A percentile compares a stretch with the other conserved stretches of the same genome.
These are phyloP conservation scores for Pleochaeta shiraiana DNA, from an alignment of 2,329 filamentous ascomycete genomes.

Conservation along the genomic window DNA sequence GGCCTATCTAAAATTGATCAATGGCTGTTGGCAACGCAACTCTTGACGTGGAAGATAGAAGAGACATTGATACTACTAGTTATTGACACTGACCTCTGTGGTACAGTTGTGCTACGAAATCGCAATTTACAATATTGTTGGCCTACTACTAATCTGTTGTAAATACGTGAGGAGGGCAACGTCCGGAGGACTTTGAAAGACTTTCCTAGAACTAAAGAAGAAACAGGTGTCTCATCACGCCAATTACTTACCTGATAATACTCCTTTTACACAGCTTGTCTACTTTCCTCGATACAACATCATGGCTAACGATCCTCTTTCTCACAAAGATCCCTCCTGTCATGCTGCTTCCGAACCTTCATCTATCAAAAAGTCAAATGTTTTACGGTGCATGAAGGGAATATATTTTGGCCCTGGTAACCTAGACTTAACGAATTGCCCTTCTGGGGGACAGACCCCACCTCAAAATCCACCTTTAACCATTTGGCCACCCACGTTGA, in stretches of 20 bases:
- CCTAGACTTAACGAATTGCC: background rate
- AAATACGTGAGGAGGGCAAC: background rate
- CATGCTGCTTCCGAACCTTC: background rate
- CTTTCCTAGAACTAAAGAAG: too few relatives aligned
- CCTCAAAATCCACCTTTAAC: background rate
- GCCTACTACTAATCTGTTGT: background rate
- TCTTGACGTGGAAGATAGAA: background rate
- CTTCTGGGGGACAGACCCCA: background rate
- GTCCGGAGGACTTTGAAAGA: too few relatives aligned
- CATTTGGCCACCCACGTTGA: background rate
- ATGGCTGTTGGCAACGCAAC: background rate
- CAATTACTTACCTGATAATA: background rate
- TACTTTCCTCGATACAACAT: background rate
- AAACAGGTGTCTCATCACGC: background rate
- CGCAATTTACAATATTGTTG: background rate
- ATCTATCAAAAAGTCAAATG: background rate
- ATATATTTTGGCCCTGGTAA: background rate
- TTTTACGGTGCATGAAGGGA: background rate
- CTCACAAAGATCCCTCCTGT: background rate
- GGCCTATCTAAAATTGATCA: slow-evolving; percentile 1
- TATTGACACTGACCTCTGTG: background rate
- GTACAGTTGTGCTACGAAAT: background rate
- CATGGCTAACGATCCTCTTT: background rate
- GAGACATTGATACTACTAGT: background rate
- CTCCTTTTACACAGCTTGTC: background rate